A percentile compares a stretch with the other conserved stretches of the same genome.
Conservation (phyloP, 371 early-diverging fungal genomes). For the Apophysomyces elegans region DNA sequence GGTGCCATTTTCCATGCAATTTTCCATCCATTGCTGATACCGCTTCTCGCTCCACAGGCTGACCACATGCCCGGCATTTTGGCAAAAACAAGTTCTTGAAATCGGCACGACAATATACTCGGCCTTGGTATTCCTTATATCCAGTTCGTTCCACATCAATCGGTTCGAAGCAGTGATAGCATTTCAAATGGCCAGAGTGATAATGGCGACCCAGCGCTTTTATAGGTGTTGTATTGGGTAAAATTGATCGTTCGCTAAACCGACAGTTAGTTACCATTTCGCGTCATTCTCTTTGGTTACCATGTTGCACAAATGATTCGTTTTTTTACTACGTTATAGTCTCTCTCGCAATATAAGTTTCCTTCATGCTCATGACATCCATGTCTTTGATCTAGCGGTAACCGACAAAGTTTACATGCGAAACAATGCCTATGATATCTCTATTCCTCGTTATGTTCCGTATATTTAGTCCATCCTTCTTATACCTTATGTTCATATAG, state of each 20-base stretch:
- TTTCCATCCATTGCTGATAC: conserved; percentile 81
- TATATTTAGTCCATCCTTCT: background rate
- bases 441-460: conserved; percentile 8
- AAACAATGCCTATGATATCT: conserved; percentile 61
- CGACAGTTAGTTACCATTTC: conserved; percentile 6
- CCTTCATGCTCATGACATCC: conserved; percentile 69
- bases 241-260: conserved; percentile 53
- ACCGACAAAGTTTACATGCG: conserved; percentile 66
- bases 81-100: conserved; percentile 68
- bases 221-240: conserved; percentile 50
- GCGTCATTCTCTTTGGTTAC: conserved; percentile 33
- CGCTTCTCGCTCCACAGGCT: conserved; percentile 74
- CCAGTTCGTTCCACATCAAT: conserved; percentile 68
- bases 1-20: conserved; percentile 82
- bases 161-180: conserved; percentile 67
- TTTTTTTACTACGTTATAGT: conserved; percentile 58
- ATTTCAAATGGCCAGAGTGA: conserved; percentile 72
- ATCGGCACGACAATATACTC: conserved; percentile 80
- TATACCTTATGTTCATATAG: background rate
- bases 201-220: conserved; percentile 67
- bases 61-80: conserved; percentile 69
- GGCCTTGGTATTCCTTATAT: conserved; percentile 74
- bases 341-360: conserved; percentile 73
- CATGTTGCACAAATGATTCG: conserved; percentile 55
- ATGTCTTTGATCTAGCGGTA: conserved; percentile 64